Evolutionary conservation across 78 protist genomes (phyloP), one percentile per base, ranked within the genome.

Genomic region (Mantamonas sphyraenae): DNA sequence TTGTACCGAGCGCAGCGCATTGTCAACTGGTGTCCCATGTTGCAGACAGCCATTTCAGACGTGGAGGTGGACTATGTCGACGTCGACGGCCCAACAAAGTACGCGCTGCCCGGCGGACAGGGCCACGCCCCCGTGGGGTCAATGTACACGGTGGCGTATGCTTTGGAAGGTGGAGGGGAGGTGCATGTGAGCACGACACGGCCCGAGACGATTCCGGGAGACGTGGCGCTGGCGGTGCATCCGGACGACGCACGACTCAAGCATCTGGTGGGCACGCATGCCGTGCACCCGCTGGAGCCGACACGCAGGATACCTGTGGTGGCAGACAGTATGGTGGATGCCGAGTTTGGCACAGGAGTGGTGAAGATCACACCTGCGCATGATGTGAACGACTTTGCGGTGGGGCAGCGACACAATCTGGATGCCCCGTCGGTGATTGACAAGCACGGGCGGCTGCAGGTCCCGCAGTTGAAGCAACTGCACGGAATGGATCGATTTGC

Each of bases 161-260:
- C 51, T 0, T 30, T 77, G 34, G 64, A 31, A 0, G 67, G 35
- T 17, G 65, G 22, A 35, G 55, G 56, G 20, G 74, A 55, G 70
- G 12, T 93, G 9, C 28, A 57, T 0, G 92, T 94, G 3, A 86
- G 90, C 28, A 95, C 98, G 7, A 95, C 98, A 2, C 77, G 98
- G 2, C 86, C 90, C 1, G 98, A 95, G 68, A 95, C 98, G 2
- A 86, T 95, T 67, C 85, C 90, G 17, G 98, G 94, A 55, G 98
- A 95, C 55, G 74, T 86, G 19, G 96, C 86, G 0, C 65, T 94
- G 7, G 93, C 93, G 7, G 79, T 94, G 24, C 91, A 91, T 75
- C 91, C 97, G 4, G 51, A 81, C 24, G 95, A 94, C 68, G 37
- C 26, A 9, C 39, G 92, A n/a, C 81, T 83, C 67, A 26, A 14